These are phyloP conservation scores for Sugiyamaella japonica DNA, from an alignment of 1,139 yeast species.

Conservation along the genomic window DNA sequence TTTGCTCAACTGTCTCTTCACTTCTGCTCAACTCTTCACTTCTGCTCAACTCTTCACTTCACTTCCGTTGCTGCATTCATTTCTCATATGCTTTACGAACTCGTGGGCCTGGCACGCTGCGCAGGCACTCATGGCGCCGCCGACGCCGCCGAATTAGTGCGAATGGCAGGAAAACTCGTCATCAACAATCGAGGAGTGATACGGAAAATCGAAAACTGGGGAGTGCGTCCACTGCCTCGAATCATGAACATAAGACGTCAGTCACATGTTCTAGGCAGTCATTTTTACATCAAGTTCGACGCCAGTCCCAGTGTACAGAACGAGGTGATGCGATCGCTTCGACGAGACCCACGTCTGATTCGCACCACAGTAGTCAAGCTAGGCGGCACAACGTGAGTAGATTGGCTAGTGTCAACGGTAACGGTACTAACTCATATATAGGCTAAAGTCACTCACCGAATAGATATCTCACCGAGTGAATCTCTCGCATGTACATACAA, in stretches of 20 bases:
- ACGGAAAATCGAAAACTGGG: constrained; percentile 76
- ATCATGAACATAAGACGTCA: constrained; percentile 85
- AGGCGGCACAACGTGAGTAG: constrained; percentile 49
- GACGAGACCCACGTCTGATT: constrained; percentile 86
- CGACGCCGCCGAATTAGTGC: constrained; percentile 56
- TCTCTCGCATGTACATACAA: constrained; percentile 13
- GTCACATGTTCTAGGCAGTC: constrained; percentile 85
- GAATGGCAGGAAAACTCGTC: constrained; percentile 79
- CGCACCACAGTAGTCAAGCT: constrained; percentile 73
- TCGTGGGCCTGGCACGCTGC: constrained; percentile 79
- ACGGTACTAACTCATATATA: constrained; percentile 4
- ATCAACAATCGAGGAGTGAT: constrained; percentile 90
- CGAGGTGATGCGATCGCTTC: constrained; percentile 75
- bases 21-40: background rate
- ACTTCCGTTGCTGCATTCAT: background rate
- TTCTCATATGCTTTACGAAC: constrained; percentile 76
- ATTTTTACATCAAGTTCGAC: constrained; percentile 84
- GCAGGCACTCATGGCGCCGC: constrained; percentile 35
- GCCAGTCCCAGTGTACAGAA: constrained; percentile 82
- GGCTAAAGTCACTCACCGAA: constrained; percentile 12
- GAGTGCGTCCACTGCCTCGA: constrained; percentile 75
- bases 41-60: background rate
- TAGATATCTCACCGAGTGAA: background rate
- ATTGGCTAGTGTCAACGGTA: too few species aligned
- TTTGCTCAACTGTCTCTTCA: background rate